Evolutionary conservation across 495 filamentous ascomycete species (phyloP), one percentile per base, ranked within the genome.

Genomic region (Amphirosellinia nigrospora): DNA sequence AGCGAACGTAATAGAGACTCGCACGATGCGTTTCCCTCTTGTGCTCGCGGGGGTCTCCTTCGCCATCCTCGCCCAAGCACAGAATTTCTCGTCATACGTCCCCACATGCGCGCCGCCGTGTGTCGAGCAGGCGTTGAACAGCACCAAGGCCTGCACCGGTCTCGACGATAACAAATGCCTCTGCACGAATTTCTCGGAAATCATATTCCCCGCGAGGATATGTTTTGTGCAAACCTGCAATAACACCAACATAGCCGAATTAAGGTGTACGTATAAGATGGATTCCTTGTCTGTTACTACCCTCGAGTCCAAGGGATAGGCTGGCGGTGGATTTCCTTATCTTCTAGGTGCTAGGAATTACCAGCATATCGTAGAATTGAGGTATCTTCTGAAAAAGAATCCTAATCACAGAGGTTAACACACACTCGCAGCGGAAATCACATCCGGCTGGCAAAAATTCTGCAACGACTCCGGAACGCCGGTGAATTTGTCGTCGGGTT

Each of bases 71-170:
- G 38, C 43, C 21, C 26, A 52, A 52, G 73, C 70, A 13, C 66
- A 66, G 64, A 73, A 73, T 61, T 63, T 73, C 46, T 68, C 71
- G 15, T 66, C 66, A 0, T 73, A 75, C 48, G 16, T 70, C 4
- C 69, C 73, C 15, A 69, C 65, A n/a, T 75, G 73, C 64, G 71
- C 65, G 43, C 69, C 66, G 36, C 34, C 69, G 5, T 77, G 75
- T 32, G 19, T 75, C 39, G 50, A 62, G 50, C 19, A 70, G 39
- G 59, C 71, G 11, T 38, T 75, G 26, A 60, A 59, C 26, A 56
- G 19, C 32, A 58, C 53, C 59, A 36, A 59, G 3, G 28, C 43
- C 52, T 75, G 73, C 52, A 53, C 66, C 41, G 64, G 69, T 3
- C 36, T 71, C 28, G 34, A 46, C 32, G 73, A 77, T 23, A 67